phyloP scores from a whole-genome alignment of 2,329 filamentous ascomycete species.

The Exserohilum turcica region DNA sequence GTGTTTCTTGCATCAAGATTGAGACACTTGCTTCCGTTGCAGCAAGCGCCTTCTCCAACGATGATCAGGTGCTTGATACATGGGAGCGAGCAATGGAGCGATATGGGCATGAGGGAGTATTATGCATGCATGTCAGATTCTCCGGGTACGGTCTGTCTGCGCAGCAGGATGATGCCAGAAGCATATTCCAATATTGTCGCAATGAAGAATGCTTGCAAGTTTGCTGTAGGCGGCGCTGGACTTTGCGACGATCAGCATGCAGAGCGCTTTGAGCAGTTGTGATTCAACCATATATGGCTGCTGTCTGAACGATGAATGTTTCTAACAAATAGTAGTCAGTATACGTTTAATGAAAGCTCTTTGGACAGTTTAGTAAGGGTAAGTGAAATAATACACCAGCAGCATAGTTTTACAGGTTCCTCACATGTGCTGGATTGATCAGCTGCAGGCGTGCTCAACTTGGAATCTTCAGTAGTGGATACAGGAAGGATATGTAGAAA shows the following conservation, averaged over 20 bases:
- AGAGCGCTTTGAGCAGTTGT: background rate
- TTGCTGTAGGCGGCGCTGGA: background rate
- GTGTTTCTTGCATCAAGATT: background rate
- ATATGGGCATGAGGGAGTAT: background rate
- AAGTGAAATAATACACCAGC: background rate
- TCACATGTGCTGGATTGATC: background rate
- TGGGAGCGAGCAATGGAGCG: background rate
- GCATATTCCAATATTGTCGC: background rate
- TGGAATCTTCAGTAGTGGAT: background rate
- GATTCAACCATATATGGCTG: background rate
- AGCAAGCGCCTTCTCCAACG: background rate
- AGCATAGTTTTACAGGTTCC: background rate
- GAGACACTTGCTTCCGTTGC: background rate
- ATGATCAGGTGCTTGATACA: background rate
- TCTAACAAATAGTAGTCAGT: background rate
- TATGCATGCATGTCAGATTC: background rate
- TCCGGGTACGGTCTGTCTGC: background rate
- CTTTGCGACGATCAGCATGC: background rate
- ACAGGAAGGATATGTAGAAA: background rate
- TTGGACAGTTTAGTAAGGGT: no score
- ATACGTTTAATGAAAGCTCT: background rate
- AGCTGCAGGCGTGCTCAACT: background rate
- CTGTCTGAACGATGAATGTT: background rate
- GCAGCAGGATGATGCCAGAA: background rate
- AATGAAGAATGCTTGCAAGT: background rate